These are phyloP conservation scores for Aegilops speltoides DNA, from an alignment of 176 grass and related monocot genomes.

Conservation along the genomic window DNA sequence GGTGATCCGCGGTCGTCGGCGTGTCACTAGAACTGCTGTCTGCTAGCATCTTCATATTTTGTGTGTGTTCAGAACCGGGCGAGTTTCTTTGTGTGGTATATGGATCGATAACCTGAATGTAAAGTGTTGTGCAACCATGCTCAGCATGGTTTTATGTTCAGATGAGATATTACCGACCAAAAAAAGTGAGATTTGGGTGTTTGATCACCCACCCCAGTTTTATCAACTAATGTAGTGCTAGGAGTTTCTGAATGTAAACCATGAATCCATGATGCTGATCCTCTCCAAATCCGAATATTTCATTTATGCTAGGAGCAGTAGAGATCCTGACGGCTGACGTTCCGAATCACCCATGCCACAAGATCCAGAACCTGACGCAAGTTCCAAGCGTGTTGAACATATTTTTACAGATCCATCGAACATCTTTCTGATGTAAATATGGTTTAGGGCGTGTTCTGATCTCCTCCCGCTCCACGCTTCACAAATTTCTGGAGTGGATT, in stretches of 20 bases:
- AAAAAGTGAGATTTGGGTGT: neutral
- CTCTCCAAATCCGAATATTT: neutral
- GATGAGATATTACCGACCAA: neutral
- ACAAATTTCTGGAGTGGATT: too few relatives aligned
- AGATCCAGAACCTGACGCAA: neutral
- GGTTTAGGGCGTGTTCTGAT: neutral
- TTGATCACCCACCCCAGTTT: neutral
- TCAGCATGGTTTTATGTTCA: neutral
- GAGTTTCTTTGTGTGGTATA: neutral
- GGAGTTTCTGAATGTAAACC: neutral
- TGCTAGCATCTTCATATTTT: neutral
- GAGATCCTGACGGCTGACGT: too few relatives aligned
- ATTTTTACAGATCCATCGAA: neutral
- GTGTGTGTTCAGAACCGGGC: neutral
- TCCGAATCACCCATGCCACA: neutral
- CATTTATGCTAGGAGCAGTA: neutral
- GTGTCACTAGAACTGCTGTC: neutral
- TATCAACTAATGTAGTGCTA: neutral
- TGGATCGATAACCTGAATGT: conserved; percentile 1
- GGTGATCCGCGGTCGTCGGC: conserved; percentile 2
- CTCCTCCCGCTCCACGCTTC: too few relatives aligned
- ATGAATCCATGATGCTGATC: neutral
- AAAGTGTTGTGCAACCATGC: neutral
- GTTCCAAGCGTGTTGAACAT: neutral
- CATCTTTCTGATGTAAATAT: neutral